Base-by-base conservation (phyloP, 2,329 filamentous ascomycete genomes). In the Sclerotinia sclerotiorum region DNA sequence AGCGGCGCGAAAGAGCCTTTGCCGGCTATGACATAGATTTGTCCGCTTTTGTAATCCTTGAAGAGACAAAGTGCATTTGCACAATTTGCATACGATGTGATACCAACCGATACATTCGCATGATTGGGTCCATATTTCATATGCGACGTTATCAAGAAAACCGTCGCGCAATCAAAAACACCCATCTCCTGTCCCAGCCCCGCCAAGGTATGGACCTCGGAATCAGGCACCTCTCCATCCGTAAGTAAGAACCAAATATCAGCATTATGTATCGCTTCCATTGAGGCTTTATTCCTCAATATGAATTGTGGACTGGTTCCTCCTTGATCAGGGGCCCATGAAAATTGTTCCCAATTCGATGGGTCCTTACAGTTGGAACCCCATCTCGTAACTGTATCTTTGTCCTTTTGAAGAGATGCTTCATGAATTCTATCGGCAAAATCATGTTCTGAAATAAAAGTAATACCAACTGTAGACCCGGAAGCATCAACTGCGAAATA, bases 221-320 rank as follows among this genome's bases (percentile, higher is more conserved):
- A 46, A 21, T 46, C 15, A 13, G 39, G 17, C 3, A 60, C 24
- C 39, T 60, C 39, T 46, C 56, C 56, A 29, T 60, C 56, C 17
- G 56, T 60, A 13, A 60, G 56, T 46, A 60, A 29, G 10, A 60
- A 60, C 56, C 56, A 60, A 29, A 60, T 29, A n/a, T 60, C 39
- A 7, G 56, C 19, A 7, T 60, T 19, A 3, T 11, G 24, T 10
- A 60, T 60, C 8, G 39, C 56, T 21, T 44, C 17, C 17, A 60
- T 29, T 2, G 56, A 60, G 0, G 13, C 11, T 46, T 13, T 24
- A 2, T 60, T 60, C 17, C 56, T 60, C 39, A 60, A 46, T 29
- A 60, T 46, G 8, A 11, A 27, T 46, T 29, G 39, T 46, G 56
- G 56, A 3, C 15, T 19, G 0, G 56, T 46, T 46, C 17, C 24